Percentiles rank a stretch among this genome's conserved stretches.
Evolutionary conservation across 805 yeast species (phyloP).

Genomic region (Komagataella phaffii): DNA sequence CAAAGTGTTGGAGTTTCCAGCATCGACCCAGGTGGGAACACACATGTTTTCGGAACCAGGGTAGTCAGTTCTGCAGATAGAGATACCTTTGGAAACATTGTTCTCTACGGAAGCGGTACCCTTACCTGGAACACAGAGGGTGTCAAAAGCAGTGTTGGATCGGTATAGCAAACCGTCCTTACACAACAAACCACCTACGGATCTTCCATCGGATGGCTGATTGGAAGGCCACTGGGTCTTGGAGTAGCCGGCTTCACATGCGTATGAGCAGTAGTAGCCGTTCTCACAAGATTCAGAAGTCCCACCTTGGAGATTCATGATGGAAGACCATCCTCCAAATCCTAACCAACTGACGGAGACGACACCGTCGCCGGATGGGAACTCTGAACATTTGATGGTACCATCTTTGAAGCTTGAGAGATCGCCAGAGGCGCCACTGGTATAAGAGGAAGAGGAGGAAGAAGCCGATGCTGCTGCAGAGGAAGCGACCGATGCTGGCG

Average conservation of each 20-base stretch:
- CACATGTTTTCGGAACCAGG: conserved; percentile 99
- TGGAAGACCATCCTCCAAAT: conserved; percentile 35
- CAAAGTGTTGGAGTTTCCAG: conserved; percentile 52
- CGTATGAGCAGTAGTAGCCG: conserved; percentile 92
- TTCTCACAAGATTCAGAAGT: conserved; percentile 68
- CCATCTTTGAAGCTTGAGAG: conserved; percentile 51
- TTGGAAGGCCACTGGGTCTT: conserved; percentile 93
- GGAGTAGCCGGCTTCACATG: conserved; percentile 98
- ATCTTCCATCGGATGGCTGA: conserved; percentile 83
- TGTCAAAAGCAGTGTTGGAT: conserved; percentile 49
- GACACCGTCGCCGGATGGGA: conserved; percentile 71
- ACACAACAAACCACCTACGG: conserved; percentile 90
- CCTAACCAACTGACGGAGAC: conserved; percentile 43
- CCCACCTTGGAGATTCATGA: conserved; percentile 32
- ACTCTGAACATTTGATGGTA: conserved; percentile 47
- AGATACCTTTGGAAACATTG: conserved; percentile 51
- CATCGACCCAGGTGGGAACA: conserved; percentile 72
- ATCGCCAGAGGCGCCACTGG: conserved; percentile 35
- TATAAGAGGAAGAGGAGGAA: conserved; percentile 18
- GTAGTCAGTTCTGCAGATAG: conserved; percentile 96
- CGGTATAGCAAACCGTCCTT: conserved; percentile 74
- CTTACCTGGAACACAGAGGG: conserved; percentile 83
- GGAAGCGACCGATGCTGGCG: conserved; percentile 5
- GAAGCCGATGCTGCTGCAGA: conserved; percentile 11
- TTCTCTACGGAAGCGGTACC: conserved; percentile 57